Percentiles rank a stretch among this genome's conserved stretches.
Conservation (phyloP, 352 stramenopile genomes). For the Globisporangium parvum region DNA sequence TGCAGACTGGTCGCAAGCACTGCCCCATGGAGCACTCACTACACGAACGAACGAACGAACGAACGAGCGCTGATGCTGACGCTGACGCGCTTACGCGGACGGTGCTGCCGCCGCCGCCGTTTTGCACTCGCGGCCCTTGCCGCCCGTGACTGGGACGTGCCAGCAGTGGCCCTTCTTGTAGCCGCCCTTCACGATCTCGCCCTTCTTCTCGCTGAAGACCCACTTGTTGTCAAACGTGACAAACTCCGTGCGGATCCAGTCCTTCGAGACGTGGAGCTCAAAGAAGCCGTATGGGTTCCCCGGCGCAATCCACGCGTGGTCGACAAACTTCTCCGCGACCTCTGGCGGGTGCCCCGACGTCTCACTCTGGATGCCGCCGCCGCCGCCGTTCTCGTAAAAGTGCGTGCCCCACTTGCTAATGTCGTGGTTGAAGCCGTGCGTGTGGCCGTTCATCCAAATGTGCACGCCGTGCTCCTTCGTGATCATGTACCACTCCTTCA, state of each 20-base stretch:
- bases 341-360: slow-evolving; percentile 70
- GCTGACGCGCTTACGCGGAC: too few relatives aligned
- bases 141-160: slow-evolving; percentile 70
- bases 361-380: slow-evolving; percentile 80
- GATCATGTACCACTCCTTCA: slow-evolving; percentile 85
- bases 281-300: slow-evolving; percentile 85
- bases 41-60: too few relatives aligned
- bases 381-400: slow-evolving; percentile 86
- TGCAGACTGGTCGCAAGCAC: too few relatives aligned
- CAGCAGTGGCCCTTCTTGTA: slow-evolving; percentile 83
- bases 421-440: slow-evolving; percentile 86
- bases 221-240: slow-evolving; percentile 78
- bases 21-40: too few relatives aligned
- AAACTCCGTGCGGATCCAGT: slow-evolving; percentile 82
- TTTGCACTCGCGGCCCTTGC: slow-evolving; percentile 57
- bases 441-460: slow-evolving; percentile 81
- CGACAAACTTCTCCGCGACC: slow-evolving; percentile 71
- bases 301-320: slow-evolving; percentile 72
- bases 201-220: slow-evolving; percentile 72
- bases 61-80: too few relatives aligned
- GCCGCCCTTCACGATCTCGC: slow-evolving; percentile 70
- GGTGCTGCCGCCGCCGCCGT: too few relatives aligned
- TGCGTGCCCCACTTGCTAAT: slow-evolving; percentile 80
- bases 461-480: slow-evolving; percentile 74
- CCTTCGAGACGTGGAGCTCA: slow-evolving; percentile 77